A percentile compares a stretch with the other conserved stretches of the same genome.
Evolutionary conservation across 495 filamentous ascomycete genomes (phyloP).

Genomic region (Hyaloscypha hepaticicola): DNA sequence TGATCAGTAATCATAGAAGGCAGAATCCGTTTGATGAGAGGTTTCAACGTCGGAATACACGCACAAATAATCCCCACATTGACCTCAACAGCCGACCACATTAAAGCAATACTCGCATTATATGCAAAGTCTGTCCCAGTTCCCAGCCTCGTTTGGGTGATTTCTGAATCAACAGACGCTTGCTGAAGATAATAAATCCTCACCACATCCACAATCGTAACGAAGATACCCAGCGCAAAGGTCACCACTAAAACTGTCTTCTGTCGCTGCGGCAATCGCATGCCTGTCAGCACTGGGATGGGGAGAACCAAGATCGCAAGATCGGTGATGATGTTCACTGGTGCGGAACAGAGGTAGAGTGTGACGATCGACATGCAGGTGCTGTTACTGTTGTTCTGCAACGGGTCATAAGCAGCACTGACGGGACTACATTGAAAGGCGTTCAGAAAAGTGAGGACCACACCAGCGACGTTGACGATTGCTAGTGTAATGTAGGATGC

Average conservation of each 20-base stretch:
- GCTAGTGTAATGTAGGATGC: slow-evolving; percentile 32
- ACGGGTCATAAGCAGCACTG: slow-evolving; percentile 38
- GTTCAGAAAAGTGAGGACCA: slow-evolving; percentile 80
- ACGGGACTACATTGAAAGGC: slow-evolving; percentile 87
- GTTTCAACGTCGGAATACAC: slow-evolving; percentile 86
- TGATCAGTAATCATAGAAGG: slow-evolving; percentile 54
- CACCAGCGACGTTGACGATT: slow-evolving; percentile 45
- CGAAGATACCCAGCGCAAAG: slow-evolving; percentile 81
- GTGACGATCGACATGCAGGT: slow-evolving; percentile 35
- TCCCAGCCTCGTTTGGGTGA: slow-evolving; percentile 31
- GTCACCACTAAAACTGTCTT: slow-evolving; percentile 81
- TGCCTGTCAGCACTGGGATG: slow-evolving; percentile 80
- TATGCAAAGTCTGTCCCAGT: slow-evolving; percentile 45
- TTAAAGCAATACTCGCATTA: slow-evolving; percentile 81
- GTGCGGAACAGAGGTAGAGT: slow-evolving; percentile 30
- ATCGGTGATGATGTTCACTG: slow-evolving; percentile 34
- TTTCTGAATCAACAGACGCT: slow-evolving; percentile 45
- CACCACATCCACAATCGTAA: slow-evolving; percentile 83
- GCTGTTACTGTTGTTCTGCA: not conserved
- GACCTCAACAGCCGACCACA: slow-evolving; percentile 93
- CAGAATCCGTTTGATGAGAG: slow-evolving; percentile 71
- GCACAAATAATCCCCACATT: slow-evolving; percentile 85
- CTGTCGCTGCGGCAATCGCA: slow-evolving; percentile 79
- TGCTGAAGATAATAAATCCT: slow-evolving; percentile 86
- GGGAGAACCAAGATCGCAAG: slow-evolving; percentile 39